Conservation (phyloP, 2,329 filamentous ascomycete genomes). For the Apiospora koreana region DNA sequence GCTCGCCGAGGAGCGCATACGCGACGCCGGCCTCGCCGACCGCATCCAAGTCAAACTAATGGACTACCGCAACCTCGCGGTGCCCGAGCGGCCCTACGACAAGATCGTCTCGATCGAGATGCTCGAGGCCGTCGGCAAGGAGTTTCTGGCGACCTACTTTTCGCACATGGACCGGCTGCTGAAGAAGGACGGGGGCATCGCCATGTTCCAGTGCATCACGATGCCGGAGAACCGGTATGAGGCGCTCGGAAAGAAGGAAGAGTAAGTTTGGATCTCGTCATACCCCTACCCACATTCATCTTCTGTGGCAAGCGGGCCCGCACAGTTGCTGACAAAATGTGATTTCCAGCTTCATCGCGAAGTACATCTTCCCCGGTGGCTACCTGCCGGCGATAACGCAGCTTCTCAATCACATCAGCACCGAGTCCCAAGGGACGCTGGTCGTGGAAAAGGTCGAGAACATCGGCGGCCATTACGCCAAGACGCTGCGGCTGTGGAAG, state of each 20-base stretch:
- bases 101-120: constrained; percentile 77
- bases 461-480: constrained; percentile 73
- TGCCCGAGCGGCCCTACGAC: constrained; percentile 59
- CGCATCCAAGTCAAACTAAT: constrained; percentile 65
- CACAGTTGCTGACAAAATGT: background rate
- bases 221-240: constrained; percentile 71
- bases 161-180: constrained; percentile 61
- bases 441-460: constrained; percentile 70
- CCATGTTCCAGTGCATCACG: constrained; percentile 76
- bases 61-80: constrained; percentile 66
- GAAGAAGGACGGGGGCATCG: constrained; percentile 66
- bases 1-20: constrained; percentile 66
- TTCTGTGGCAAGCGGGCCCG: background rate
- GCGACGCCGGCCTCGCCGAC: constrained; percentile 57
- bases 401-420: constrained; percentile 59
- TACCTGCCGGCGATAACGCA: constrained; percentile 63
- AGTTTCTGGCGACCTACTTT: constrained; percentile 70
- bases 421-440: constrained; percentile 60
- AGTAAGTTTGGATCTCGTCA: constrained; percentile 42
- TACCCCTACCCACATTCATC: background rate
- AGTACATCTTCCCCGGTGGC: constrained; percentile 79
- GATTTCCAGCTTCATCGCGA: constrained; percentile 63
- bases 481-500: constrained; percentile 67
- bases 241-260: constrained; percentile 65
- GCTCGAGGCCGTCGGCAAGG: constrained; percentile 72